phyloP scores from a whole-genome alignment of 768 basidiomycete genomes.

The Tylopilus balloui region DNA sequence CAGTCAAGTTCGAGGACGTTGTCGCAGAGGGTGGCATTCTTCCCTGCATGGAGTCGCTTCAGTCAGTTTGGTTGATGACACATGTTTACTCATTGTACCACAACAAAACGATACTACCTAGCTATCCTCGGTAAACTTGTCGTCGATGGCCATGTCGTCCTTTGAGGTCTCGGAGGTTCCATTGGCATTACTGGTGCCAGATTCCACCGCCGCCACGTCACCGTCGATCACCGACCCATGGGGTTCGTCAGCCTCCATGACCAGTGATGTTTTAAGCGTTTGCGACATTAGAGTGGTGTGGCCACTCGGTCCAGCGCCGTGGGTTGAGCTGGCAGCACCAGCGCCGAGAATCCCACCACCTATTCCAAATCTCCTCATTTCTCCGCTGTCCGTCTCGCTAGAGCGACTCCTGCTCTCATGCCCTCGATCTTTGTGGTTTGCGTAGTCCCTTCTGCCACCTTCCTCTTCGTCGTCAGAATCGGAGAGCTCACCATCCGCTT shows the following conservation, averaged over 20 bases:
- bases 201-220: slow-evolving; percentile 15
- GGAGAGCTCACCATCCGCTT: slow-evolving; percentile 84
- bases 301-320: slow-evolving; percentile 74
- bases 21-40: slow-evolving; percentile 7
- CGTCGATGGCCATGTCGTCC: slow-evolving; percentile 26
- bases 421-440: slow-evolving; percentile 52
- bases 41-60: slow-evolving; percentile 3
- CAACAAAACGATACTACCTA: not conserved
- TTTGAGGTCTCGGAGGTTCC: slow-evolving; percentile 17
- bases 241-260: slow-evolving; percentile 34
- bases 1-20: slow-evolving; percentile 39
- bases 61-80: slow-evolving; percentile 12
- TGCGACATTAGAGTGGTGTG: slow-evolving; percentile 44
- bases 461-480: slow-evolving; percentile 98
- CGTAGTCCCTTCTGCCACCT: slow-evolving; percentile 72
- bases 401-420: slow-evolving; percentile 38
- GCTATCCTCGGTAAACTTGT: slow-evolving; percentile 12
- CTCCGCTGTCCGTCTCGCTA: slow-evolving; percentile 42
- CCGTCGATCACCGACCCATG: slow-evolving; percentile 16
- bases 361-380: slow-evolving; percentile 56
- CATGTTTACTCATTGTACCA: slow-evolving; percentile 6
- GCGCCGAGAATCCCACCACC: slow-evolving; percentile 70
- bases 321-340: slow-evolving; percentile 49
- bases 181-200: slow-evolving; percentile 14
- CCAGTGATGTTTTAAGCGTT: slow-evolving; percentile 22